Evolutionary conservation across 2,329 filamentous ascomycete species (phyloP).

Genomic region (Ascomycota sp.): DNA sequence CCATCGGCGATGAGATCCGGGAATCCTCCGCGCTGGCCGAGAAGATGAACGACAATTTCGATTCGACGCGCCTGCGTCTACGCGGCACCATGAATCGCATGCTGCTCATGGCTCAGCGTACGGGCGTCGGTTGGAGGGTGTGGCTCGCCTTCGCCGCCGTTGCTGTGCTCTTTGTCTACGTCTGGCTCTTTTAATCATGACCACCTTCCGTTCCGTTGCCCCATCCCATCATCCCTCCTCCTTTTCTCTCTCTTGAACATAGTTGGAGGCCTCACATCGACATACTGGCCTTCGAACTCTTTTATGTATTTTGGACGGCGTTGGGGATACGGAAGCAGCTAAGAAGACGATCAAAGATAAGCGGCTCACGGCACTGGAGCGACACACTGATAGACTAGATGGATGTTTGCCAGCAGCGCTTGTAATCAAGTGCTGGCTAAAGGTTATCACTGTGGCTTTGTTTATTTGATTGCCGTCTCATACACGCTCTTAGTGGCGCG

Average conservation of each 20-base stretch:
- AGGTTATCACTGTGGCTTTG: no score
- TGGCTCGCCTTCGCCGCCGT: conserved; percentile 77
- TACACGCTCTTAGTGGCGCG: no score
- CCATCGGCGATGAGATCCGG: conserved; percentile 89
- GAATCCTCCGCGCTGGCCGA: conserved; percentile 75
- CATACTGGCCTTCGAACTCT: no score
- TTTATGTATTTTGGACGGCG: conserved; percentile 1
- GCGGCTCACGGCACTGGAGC: no score
- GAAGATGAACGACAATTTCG: conserved; percentile 91
- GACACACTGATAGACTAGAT: no score
- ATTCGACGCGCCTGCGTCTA: conserved; percentile 60
- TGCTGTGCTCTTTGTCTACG: conserved; percentile 68
- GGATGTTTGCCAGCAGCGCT: no score
- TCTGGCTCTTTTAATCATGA: conserved; percentile 59
- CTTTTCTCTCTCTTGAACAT: no score
- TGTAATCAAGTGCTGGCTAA: no score
- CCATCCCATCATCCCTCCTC: no score
- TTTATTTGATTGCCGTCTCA: no score
- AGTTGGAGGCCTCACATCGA: no score
- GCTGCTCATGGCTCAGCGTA: conserved; percentile 84
- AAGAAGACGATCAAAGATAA: no score
- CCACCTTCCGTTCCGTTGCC: background rate
- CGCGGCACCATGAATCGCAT: conserved; percentile 93
- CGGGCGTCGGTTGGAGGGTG: conserved; percentile 87
- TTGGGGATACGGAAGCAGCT: background rate